These are phyloP conservation scores for Piper longum DNA, from an alignment of 164 flowering plant species.

Conservation along the genomic window DNA sequence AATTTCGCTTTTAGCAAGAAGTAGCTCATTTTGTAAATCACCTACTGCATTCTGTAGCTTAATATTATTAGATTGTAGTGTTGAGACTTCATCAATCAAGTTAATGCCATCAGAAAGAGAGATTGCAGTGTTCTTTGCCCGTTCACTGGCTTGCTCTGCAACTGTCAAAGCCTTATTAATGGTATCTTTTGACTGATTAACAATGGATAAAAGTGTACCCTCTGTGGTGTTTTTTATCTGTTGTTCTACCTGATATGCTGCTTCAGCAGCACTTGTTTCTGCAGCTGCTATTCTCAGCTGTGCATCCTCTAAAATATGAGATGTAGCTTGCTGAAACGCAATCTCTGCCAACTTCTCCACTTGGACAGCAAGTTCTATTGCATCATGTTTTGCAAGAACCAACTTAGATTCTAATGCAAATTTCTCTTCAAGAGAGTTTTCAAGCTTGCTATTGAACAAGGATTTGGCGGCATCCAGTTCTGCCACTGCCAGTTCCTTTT, in stretches of 20 bases:
- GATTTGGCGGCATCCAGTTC: constrained; percentile 43
- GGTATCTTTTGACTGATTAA: constrained; percentile 39
- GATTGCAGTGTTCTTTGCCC: constrained; percentile 21
- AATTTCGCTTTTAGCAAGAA: constrained; percentile 21
- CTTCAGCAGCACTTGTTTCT: constrained; percentile 48
- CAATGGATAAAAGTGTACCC: constrained; percentile 24
- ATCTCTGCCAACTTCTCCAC: constrained; percentile 45
- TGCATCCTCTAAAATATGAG: constrained; percentile 47
- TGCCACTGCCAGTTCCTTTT: constrained; percentile 33
- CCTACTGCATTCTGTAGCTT: constrained; percentile 22
- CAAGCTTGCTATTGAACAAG: constrained; percentile 31
- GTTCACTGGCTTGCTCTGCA: constrained; percentile 30
- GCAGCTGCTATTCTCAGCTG: constrained; percentile 35
- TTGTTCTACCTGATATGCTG: constrained; percentile 39
- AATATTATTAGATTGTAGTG: constrained; percentile 27
- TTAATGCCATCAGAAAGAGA: constrained; percentile 17
- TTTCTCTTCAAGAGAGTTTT: constrained; percentile 36
- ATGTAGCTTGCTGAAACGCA: constrained; percentile 43
- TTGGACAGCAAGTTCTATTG: constrained; percentile 50
- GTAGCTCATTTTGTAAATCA: constrained; percentile 30
- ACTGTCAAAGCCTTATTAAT: constrained; percentile 33
- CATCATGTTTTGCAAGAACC: constrained; percentile 44
- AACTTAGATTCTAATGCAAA: constrained; percentile 37
- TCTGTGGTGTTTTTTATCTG: constrained; percentile 36
- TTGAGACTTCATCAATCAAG: constrained; percentile 26